These are phyloP conservation scores for Canariomyces notabilis DNA, from an alignment of 2,329 filamentous ascomycete species.

Conservation along the genomic window DNA sequence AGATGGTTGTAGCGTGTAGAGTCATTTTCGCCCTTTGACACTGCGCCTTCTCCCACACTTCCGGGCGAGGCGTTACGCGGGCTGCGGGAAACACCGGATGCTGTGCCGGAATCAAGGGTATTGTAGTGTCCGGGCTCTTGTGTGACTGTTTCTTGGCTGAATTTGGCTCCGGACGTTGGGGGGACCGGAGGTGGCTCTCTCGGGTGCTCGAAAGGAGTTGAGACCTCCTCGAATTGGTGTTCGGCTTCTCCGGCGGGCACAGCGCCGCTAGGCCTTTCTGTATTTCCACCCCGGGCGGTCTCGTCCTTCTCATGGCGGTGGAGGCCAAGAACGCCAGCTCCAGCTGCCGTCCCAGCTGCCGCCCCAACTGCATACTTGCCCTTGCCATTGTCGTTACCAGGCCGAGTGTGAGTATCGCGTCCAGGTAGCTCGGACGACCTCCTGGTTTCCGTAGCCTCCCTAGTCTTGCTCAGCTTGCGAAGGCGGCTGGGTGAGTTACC, in stretches of 20 bases:
- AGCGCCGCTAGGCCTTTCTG: slow-evolving; percentile 1
- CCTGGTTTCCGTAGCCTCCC: background rate
- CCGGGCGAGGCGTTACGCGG: background rate
- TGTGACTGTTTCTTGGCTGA: no score
- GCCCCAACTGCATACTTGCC: slow-evolving; percentile 15
- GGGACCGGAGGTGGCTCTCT: slow-evolving; percentile 15
- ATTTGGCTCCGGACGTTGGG: background rate
- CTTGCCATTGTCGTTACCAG: background rate
- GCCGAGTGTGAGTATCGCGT: no score
- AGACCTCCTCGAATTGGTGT: slow-evolving; percentile 2
- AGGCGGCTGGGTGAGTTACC: slow-evolving; percentile 3
- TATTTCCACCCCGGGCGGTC: background rate
- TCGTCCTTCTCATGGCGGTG: slow-evolving; percentile 14
- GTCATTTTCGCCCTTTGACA: background rate
- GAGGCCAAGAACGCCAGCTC: slow-evolving; percentile 14
- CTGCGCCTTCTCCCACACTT: background rate
- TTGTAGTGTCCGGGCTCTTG: background rate
- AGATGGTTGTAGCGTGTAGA: slow-evolving; percentile 18
- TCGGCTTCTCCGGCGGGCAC: background rate
- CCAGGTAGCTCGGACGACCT: background rate
- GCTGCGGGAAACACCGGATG: background rate
- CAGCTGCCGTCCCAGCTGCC: slow-evolving; percentile 17
- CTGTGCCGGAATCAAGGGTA: background rate
- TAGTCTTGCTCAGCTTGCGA: slow-evolving; percentile 10
- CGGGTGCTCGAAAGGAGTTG: slow-evolving; percentile 19